Percentiles rank a stretch among this genome's conserved stretches.
phyloP scores from a whole-genome alignment of 257 asterid genomes.

The Schizonepeta tenuifolia region DNA sequence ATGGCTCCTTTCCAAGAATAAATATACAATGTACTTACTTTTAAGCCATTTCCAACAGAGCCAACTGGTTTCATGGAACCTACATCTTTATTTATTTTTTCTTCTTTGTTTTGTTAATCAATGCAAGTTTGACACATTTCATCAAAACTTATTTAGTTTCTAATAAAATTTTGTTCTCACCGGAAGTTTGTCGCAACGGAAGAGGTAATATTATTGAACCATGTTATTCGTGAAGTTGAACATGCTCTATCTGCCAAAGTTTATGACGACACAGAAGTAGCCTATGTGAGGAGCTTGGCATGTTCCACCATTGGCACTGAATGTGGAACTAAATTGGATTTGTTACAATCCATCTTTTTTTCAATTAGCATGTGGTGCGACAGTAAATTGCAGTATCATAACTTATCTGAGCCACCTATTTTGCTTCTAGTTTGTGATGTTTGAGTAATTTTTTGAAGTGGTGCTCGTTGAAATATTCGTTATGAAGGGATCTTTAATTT shows the following conservation, averaged over 20 bases:
- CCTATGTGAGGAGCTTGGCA: slow-evolving; percentile 64
- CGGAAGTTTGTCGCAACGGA: slow-evolving; percentile 80
- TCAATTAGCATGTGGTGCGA: slow-evolving; percentile 92
- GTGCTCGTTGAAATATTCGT: slow-evolving; percentile 33
- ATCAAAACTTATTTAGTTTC: slow-evolving; percentile 29
- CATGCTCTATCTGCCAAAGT: slow-evolving; percentile 58
- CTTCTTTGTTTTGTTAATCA: neutral
- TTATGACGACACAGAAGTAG: slow-evolving; percentile 56
- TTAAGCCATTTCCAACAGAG: neutral
- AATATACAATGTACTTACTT: neutral
- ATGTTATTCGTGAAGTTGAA: slow-evolving; percentile 66
- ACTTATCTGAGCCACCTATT: slow-evolving; percentile 26
- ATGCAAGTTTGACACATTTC: slow-evolving; percentile 27
- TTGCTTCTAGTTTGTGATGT: slow-evolving; percentile 17
- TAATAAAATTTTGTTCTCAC: slow-evolving; percentile 39
- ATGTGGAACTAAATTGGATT: slow-evolving; percentile 52
- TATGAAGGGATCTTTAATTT: slow-evolving; percentile 42
- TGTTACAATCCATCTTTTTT: slow-evolving; percentile 64
- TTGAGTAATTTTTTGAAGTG: slow-evolving; percentile 26
- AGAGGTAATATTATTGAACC: slow-evolving; percentile 65
- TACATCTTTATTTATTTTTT: neutral
- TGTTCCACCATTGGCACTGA: slow-evolving; percentile 53
- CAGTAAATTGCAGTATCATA: slow-evolving; percentile 61
- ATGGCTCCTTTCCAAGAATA: slow-evolving; percentile 1
- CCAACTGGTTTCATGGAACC: slow-evolving; percentile 26